These are phyloP conservation scores for Diplodia scrobiculata DNA, from an alignment of 2,329 filamentous ascomycete genomes.

Conservation along the genomic window DNA sequence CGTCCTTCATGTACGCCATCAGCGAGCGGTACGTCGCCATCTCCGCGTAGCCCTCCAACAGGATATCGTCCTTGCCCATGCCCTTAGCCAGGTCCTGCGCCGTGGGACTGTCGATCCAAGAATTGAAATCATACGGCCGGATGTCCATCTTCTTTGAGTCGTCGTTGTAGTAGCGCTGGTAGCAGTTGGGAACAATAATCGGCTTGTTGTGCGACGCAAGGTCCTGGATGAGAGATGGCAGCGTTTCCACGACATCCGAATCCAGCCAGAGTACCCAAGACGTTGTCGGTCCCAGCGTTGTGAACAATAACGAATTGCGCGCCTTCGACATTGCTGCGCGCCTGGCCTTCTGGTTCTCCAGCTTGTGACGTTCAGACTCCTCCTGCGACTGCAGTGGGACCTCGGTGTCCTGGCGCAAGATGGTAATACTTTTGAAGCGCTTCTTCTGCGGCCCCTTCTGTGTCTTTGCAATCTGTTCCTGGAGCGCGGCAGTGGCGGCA, in stretches of 20 bases:
- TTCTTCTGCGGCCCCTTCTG: constrained; percentile 79
- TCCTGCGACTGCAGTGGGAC: constrained; percentile 76
- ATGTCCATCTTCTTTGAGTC: constrained; percentile 73
- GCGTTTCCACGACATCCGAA: constrained; percentile 86
- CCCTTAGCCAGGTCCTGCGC: constrained; percentile 73
- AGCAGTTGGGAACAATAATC: constrained; percentile 95
- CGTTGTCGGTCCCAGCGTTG: constrained; percentile 83
- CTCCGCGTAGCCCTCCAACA: constrained; percentile 90
- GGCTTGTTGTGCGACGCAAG: constrained; percentile 83
- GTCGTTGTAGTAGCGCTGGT: constrained; percentile 72
- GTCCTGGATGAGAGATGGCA: constrained; percentile 82
- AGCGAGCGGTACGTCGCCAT: constrained; percentile 88
- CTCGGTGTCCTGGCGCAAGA: constrained; percentile 93
- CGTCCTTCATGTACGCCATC: constrained; percentile 78
- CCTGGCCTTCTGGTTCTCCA: constrained; percentile 82
- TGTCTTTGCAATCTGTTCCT: constrained; percentile 81
- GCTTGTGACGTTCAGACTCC: constrained; percentile 87
- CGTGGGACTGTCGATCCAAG: constrained; percentile 86
- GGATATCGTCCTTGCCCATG: constrained; percentile 88
- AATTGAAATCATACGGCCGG: constrained; percentile 94
- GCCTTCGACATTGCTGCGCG: constrained; percentile 90
- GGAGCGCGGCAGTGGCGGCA: constrained; percentile 76
- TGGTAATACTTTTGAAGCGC: constrained; percentile 90
- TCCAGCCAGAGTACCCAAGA: constrained; percentile 98
- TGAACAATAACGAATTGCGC: constrained; percentile 92